These are phyloP conservation scores for Rhizomucor pusillus DNA, from an alignment of 371 early-diverging fungal species.

Conservation along the genomic window DNA sequence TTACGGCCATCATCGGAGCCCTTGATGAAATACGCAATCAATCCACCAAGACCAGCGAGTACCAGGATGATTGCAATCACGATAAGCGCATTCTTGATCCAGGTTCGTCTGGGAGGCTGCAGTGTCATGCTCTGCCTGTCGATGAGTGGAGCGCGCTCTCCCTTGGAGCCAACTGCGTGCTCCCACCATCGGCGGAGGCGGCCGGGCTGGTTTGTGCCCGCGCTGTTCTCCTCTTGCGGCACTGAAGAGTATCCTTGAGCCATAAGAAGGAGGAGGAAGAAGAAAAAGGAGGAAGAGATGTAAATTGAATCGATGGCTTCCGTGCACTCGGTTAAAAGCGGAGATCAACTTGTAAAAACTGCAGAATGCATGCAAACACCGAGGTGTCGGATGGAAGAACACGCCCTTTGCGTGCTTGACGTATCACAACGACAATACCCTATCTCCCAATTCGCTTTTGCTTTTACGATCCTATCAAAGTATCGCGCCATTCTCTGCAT, in stretches of 20 bases:
- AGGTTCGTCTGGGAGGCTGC: slow-evolving; percentile 29
- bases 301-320: too few relatives aligned
- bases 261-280: not conserved
- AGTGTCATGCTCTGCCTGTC: slow-evolving; percentile 36
- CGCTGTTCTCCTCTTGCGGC: slow-evolving; percentile 12
- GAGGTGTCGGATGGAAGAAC: too few relatives aligned
- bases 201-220: not conserved
- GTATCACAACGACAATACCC: too few relatives aligned
- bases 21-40: slow-evolving; percentile 15
- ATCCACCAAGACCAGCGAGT: slow-evolving; percentile 15
- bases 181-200: slow-evolving; percentile 16
- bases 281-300: too few relatives aligned
- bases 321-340: too few relatives aligned
- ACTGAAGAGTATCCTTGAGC: slow-evolving; percentile 11
- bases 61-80: slow-evolving; percentile 18
- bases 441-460: too few relatives aligned
- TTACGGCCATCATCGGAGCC: not conserved
- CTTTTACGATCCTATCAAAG: too few relatives aligned
- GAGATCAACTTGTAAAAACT: too few relatives aligned
- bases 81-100: slow-evolving; percentile 17
- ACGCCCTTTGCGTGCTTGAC: too few relatives aligned
- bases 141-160: slow-evolving; percentile 33
- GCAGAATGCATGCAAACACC: too few relatives aligned
- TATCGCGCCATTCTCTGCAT: too few relatives aligned
- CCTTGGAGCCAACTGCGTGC: not conserved